Evolutionary conservation across 2,329 filamentous ascomycete genomes (phyloP).

Genomic region (Domatiomyces catenatus): DNA sequence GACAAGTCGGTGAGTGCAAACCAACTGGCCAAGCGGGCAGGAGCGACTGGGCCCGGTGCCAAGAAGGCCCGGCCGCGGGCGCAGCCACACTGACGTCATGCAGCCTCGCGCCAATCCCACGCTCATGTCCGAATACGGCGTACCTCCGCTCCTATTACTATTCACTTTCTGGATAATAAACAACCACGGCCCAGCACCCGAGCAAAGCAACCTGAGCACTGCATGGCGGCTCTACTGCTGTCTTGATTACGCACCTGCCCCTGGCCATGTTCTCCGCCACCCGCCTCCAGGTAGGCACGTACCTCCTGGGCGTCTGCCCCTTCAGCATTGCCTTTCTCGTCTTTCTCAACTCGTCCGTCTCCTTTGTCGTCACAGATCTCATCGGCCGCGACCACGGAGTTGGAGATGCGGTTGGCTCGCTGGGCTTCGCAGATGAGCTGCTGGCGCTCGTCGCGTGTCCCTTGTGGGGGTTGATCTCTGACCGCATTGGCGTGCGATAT

Average conservation of each 20-base stretch:
- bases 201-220: not conserved
- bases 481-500: constrained; percentile 33
- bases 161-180: not conserved
- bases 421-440: constrained; percentile 36
- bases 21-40: constrained; percentile 2
- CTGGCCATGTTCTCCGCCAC: constrained; percentile 39
- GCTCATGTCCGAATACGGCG: too few species aligned
- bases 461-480: constrained; percentile 34
- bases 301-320: constrained; percentile 46
- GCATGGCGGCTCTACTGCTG: not conserved
- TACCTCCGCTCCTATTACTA: too few species aligned
- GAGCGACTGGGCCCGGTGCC: not conserved
- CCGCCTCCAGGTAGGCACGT: constrained; percentile 41
- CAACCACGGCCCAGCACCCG: not conserved
- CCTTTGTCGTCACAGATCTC: constrained; percentile 49
- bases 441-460: constrained; percentile 35
- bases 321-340: constrained; percentile 53
- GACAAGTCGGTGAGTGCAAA: constrained; percentile 6
- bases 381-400: constrained; percentile 41
- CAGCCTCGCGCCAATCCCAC: too few species aligned
- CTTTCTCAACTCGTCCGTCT: constrained; percentile 49
- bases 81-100: not conserved
- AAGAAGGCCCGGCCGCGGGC: not conserved
- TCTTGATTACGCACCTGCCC: not conserved
- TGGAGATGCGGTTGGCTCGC: constrained; percentile 44